Conservation (phyloP, 345 rosid species). For the Cardiospermum halicacabum region DNA sequence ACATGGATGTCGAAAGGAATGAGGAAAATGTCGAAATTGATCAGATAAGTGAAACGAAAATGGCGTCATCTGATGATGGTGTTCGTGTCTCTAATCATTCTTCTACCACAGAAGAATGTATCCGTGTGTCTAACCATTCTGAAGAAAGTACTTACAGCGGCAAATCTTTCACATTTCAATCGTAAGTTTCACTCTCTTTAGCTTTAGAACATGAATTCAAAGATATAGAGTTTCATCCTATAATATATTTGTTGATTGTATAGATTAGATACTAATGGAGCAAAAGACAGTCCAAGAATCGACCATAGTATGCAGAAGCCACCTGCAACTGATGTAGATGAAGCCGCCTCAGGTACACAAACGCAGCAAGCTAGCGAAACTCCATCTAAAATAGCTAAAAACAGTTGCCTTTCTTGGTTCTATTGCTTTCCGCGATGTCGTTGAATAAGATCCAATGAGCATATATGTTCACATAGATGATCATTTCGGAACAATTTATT, state of each 20-base stretch:
- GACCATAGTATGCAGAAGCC: too few relatives aligned
- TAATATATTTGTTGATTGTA: too few relatives aligned
- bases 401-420: slow-evolving; percentile 55
- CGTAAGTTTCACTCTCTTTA: slow-evolving; percentile 34
- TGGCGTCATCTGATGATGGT: slow-evolving; percentile 13
- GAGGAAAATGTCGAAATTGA: neutral
- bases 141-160: slow-evolving; percentile 40
- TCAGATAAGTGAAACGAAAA: slow-evolving; percentile 14
- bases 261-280: too few relatives aligned
- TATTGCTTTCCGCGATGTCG: slow-evolving; percentile 32
- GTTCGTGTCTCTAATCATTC: slow-evolving; percentile 26
- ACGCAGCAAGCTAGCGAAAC: slow-evolving; percentile 10
- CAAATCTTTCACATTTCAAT: slow-evolving; percentile 63
- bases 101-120: slow-evolving; percentile 12
- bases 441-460: too few relatives aligned
- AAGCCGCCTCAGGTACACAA: slow-evolving; percentile 16
- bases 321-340: neutral
- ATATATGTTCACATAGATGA: too few relatives aligned
- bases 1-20: neutral
- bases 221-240: neutral
- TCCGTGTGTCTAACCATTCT: slow-evolving; percentile 27
- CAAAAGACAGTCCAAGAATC: too few relatives aligned
- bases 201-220: neutral
- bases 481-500: too few relatives aligned
- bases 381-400: slow-evolving; percentile 12